These are phyloP conservation scores for Pyrenochaeta sp. DNA, from an alignment of 2,329 filamentous ascomycete genomes.

Conservation along the genomic window DNA sequence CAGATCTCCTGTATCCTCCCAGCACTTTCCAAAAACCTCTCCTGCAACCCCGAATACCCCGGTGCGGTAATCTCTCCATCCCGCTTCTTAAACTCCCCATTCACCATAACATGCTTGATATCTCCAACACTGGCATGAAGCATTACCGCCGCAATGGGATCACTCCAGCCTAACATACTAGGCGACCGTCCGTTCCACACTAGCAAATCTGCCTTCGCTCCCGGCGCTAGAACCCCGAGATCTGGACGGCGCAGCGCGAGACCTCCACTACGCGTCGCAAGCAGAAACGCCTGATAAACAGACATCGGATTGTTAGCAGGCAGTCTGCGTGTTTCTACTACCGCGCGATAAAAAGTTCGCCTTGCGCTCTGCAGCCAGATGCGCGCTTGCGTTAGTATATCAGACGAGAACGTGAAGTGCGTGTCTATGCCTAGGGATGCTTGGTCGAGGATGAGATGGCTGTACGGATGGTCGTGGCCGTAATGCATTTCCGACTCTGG, in stretches of 20 bases:
- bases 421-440: conserved; percentile 64
- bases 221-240: conserved; percentile 58
- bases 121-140: conserved; percentile 64
- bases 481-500: conserved; percentile 63
- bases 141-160: conserved; percentile 65
- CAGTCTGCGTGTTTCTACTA: conserved; percentile 54
- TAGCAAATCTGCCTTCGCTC: conserved; percentile 64
- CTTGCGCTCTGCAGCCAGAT: conserved; percentile 63
- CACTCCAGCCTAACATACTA: conserved; percentile 62
- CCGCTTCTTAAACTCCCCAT: conserved; percentile 60
- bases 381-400: conserved; percentile 58
- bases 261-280: conserved; percentile 63
- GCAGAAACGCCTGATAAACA: conserved; percentile 63
- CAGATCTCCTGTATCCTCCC: conserved; percentile 29
- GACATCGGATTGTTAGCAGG: conserved; percentile 62
- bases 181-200: conserved; percentile 62
- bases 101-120: conserved; percentile 60
- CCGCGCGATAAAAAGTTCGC: conserved; percentile 49
- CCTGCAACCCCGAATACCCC: conserved; percentile 23
- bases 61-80: conserved; percentile 49
- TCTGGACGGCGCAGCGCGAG: conserved; percentile 60
- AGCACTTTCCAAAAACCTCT: conserved; percentile 30
- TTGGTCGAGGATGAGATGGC: conserved; percentile 59
- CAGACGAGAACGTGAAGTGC: conserved; percentile 61
- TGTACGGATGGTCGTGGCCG: conserved; percentile 60